Conservation (phyloP, 1,139 yeast genomes). For the Yamadazyma blattariae region DNA sequence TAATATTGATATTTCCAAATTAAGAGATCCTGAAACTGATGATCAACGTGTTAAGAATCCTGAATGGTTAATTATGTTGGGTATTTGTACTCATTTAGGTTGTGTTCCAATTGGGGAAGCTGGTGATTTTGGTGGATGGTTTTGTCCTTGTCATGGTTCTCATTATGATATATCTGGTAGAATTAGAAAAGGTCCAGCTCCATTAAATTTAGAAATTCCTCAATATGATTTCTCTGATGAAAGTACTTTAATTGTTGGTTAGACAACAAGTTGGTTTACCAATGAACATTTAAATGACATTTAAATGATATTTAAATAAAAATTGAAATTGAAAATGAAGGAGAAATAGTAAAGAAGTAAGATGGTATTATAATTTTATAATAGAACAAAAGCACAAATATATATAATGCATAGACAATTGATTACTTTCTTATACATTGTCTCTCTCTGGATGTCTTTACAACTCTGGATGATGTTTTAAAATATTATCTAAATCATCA, state of each 20-base stretch:
- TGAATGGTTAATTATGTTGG: conserved; percentile 98
- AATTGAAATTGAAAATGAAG: neutral
- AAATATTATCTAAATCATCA: conserved; percentile 30
- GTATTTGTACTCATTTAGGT: conserved; percentile 99
- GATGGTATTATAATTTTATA: conserved; percentile 1
- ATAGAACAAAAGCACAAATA: conserved; percentile 1
- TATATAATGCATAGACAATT: conserved; percentile 3
- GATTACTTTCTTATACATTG: no score
- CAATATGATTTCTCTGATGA: conserved; percentile 78
- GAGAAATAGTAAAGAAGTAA: neutral
- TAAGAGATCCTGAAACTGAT: conserved; percentile 95
- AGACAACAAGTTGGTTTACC: no score
- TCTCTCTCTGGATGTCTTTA: no score
- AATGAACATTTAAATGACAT: conserved; percentile 1
- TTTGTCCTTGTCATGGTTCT: conserved; percentile 99
- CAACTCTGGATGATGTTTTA: neutral
- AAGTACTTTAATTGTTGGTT: conserved; percentile 75
- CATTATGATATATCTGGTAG: conserved; percentile 99
- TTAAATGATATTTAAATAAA: neutral
- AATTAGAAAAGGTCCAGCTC: conserved; percentile 99
- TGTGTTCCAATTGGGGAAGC: conserved; percentile 99
- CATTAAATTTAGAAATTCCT: conserved; percentile 97
- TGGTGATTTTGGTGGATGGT: conserved; percentile 99
- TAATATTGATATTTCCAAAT: conserved; percentile 62
- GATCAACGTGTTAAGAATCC: conserved; percentile 94